Conservation (phyloP, 768 basidiomycete species). For the Calvatia gigantea region DNA sequence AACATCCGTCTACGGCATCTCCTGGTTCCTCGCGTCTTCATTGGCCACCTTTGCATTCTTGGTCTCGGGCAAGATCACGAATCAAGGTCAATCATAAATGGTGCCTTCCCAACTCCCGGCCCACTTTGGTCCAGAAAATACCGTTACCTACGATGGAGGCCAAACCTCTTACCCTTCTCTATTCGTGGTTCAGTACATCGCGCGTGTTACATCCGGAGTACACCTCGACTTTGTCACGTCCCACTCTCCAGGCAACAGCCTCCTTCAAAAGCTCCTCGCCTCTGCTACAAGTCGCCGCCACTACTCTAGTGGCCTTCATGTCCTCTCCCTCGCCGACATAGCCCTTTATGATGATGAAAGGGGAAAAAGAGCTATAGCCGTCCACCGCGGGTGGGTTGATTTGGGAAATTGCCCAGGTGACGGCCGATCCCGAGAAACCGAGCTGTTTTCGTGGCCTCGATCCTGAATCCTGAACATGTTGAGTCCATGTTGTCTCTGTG, state of each 20-base stretch:
- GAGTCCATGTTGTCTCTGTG: too few relatives aligned
- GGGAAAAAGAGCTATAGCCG: too few relatives aligned
- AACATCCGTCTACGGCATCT: conserved; percentile 57
- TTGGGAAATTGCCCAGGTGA: too few relatives aligned
- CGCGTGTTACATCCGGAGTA: conserved; percentile 65
- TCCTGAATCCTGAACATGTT: too few relatives aligned
- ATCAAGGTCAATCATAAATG: conserved; percentile 5
- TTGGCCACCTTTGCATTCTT: conserved; percentile 47
- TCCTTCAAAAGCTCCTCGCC: conserved; percentile 26
- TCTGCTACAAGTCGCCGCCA: conserved; percentile 18
- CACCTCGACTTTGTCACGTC: conserved; percentile 35
- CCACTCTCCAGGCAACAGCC: conserved; percentile 40
- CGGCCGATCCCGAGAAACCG: too few relatives aligned
- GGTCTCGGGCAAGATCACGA: conserved; percentile 38
- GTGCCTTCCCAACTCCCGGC: background rate
- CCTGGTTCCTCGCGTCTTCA: conserved; percentile 50
- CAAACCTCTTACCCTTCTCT: conserved; percentile 37
- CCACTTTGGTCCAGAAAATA: background rate
- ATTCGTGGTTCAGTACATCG: conserved; percentile 49
- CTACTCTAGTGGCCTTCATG: conserved; percentile 17
- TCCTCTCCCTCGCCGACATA: conserved; percentile 45
- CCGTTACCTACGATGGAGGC: conserved; percentile 20
- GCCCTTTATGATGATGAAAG: conserved; percentile 47
- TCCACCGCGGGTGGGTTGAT: too few relatives aligned
- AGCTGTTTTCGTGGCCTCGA: too few relatives aligned